Evolutionary conservation across 2,329 filamentous ascomycete genomes (phyloP), one percentile per base, ranked within the genome.

Genomic region (Pyrenochaeta sp.): DNA sequence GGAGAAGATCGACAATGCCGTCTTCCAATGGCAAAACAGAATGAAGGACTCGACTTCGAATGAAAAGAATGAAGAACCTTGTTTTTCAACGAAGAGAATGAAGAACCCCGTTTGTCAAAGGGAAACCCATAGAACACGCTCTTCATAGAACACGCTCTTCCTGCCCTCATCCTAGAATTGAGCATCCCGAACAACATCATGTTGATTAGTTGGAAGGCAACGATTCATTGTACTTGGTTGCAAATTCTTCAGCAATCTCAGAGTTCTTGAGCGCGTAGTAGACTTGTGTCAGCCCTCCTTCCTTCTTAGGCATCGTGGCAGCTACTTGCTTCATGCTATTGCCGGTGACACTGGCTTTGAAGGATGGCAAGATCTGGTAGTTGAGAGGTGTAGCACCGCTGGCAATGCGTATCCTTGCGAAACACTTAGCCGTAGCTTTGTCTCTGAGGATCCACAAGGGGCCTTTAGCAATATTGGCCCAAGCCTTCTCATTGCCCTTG

Each of bases 361-460:
- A 47, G 14, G 55, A 51, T 6, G 64, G 55, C 13, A 68, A 39
- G 21, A 71, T 55, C 22, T 56, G 53, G 43, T 65, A 65, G 46
- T 72, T 71, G 31, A 71, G 48, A 4, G 61, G 56, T 2, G 60
- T 64, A 2, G 51, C 49, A 10, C 69, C 69, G 30, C 58, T 65
- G 9, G 60, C 48, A 10, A 67, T 55, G 35, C 69, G 67, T 23
- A 71, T 60, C 8, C 68, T 61, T 9, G 71, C 49, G 20, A 68
- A 53, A 35, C 60, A 61, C 27, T 63, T 67, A 27, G 60, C 62
- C 15, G 55, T 63, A 29, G 59, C 50, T 41, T 71, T 72, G 47
- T 69, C 61, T 49, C 67, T 68, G 29, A 72, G 58, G 19, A 72
- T 65, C 54, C 63, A 69, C 3, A 72, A 46, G 3, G 63, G 62